Conservation (phyloP, 257 asterid species). For the Solanum tarijense region DNA sequence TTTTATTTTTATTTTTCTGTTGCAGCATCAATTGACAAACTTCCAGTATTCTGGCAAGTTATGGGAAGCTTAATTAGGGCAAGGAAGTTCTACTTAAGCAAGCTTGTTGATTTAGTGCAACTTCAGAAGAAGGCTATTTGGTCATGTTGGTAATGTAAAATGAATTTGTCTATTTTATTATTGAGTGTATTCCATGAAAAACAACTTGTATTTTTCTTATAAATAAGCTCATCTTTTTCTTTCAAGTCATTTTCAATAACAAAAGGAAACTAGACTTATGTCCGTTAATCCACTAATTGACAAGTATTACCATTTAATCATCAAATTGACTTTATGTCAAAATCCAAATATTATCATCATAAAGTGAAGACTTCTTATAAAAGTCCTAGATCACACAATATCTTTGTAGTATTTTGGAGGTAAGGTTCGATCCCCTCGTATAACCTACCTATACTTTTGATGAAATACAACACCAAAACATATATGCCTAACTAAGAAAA, state of each 20-base stretch:
- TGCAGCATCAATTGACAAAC: slow-evolving; percentile 16
- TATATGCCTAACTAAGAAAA: background rate
- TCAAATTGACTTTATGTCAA: background rate
- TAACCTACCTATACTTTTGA: background rate
- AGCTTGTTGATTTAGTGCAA: background rate
- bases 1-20: background rate
- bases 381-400: background rate
- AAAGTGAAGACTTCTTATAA: background rate
- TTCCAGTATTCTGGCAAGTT: background rate
- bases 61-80: background rate
- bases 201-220: background rate
- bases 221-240: background rate
- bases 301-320: background rate
- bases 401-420: background rate
- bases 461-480: background rate
- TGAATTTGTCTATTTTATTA: background rate
- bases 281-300: background rate
- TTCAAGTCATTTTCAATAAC: background rate
- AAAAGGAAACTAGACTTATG: background rate
- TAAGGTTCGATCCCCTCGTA: background rate
- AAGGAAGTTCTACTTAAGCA: background rate
- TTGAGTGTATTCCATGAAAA: background rate
- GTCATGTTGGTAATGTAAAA: background rate
- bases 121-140: background rate
- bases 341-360: background rate